Conservation (phyloP, 345 rosid genomes). For the Triadica sebifera region DNA sequence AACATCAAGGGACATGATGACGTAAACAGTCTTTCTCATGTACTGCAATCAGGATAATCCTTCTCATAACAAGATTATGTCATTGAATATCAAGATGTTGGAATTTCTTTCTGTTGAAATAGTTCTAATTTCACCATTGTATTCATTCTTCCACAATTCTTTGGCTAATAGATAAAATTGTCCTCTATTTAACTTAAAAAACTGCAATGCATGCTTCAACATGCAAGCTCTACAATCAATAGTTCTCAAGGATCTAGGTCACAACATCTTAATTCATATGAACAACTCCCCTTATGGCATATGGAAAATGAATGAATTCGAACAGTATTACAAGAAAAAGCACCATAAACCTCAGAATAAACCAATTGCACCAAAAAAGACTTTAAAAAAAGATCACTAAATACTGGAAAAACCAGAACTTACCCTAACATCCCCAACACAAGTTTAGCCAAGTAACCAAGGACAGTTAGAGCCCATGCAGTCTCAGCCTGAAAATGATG, state of each 20-base stretch:
- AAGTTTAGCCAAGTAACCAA: slow-evolving; percentile 90
- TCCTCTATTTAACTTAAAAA: background rate
- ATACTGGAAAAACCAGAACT: slow-evolving; percentile 24
- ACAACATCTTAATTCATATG: background rate
- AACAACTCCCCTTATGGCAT: background rate
- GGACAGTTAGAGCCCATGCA: slow-evolving; percentile 92
- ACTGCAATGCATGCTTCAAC: background rate
- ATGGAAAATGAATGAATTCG: background rate
- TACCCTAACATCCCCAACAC: slow-evolving; percentile 87
- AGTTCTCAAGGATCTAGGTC: background rate
- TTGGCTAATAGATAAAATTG: background rate
- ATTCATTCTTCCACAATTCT: background rate
- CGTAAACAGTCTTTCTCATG: too few species aligned
- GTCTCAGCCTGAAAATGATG: slow-evolving; percentile 79
- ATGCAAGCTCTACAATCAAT: background rate
- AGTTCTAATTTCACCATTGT: background rate
- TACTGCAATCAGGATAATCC: too few species aligned
- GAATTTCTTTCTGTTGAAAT: background rate
- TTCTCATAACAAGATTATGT: background rate
- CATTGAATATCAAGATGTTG: background rate
- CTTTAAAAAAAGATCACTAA: too few species aligned
- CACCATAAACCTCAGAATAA: background rate
- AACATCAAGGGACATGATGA: too few species aligned
- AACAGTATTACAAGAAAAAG: background rate
- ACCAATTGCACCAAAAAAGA: background rate